Percentiles rank a stretch among this genome's conserved stretches.
Conservation (phyloP, 495 filamentous ascomycete genomes). For the Endocarpon pusillum region DNA sequence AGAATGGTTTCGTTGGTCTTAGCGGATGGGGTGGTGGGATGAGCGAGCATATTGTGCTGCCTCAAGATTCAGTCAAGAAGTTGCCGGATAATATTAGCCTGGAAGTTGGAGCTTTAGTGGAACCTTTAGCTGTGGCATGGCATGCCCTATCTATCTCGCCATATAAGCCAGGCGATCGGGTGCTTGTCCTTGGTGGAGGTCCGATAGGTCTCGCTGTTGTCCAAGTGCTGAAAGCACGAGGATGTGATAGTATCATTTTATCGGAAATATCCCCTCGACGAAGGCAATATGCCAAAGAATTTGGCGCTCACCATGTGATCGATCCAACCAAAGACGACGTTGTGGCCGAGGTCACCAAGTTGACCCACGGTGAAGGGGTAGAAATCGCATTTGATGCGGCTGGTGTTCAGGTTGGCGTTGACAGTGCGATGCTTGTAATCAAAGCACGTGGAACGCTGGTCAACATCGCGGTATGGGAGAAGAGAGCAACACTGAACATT, state of each 20-base stretch:
- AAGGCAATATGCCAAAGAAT: slow-evolving; percentile 29
- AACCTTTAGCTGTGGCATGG: slow-evolving; percentile 45
- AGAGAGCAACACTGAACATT: slow-evolving; percentile 19
- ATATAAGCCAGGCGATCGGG: slow-evolving; percentile 27
- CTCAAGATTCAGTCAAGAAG: slow-evolving; percentile 2
- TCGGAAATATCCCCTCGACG: slow-evolving; percentile 31
- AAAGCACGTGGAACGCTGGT: slow-evolving; percentile 30
- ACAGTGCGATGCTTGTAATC: slow-evolving; percentile 22
- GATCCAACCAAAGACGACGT: slow-evolving; percentile 31
- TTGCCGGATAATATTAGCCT: slow-evolving; percentile 11
- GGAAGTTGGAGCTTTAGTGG: slow-evolving; percentile 29
- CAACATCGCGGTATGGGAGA: slow-evolving; percentile 38
- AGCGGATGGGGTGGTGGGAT: slow-evolving; percentile 40
- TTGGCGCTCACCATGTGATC: slow-evolving; percentile 36
- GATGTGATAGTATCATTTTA: slow-evolving; percentile 34
- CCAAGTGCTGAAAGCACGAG: slow-evolving; percentile 31
- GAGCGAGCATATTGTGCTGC: slow-evolving; percentile 32
- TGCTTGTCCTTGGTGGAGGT: slow-evolving; percentile 37
- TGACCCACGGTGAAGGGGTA: slow-evolving; percentile 26
- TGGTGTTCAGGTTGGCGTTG: slow-evolving; percentile 27
- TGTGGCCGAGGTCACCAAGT: slow-evolving; percentile 15
- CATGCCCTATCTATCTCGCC: slow-evolving; percentile 37
- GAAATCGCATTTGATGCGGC: slow-evolving; percentile 34
- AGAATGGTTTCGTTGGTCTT: slow-evolving; percentile 41
- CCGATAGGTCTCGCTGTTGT: slow-evolving; percentile 44